Base-by-base conservation (phyloP, 2,329 filamentous ascomycete species). In the Sclerotinia borealis region DNA sequence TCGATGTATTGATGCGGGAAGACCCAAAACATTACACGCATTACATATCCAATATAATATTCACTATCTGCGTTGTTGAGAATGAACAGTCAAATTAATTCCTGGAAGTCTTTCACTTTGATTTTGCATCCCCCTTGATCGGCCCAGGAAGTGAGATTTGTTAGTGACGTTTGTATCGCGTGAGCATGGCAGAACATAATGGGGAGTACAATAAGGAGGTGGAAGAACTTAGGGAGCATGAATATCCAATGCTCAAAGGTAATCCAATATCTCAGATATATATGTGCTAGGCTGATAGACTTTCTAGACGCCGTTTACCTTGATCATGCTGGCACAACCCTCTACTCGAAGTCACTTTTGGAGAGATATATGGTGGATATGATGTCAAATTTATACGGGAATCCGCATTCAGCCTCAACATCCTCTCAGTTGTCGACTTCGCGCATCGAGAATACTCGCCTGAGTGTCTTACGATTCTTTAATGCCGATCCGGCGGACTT, bases 311-410 rank as follows among this genome's bases (percentile, higher is more conserved):
- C 67, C 10, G 64, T 71, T 19, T 98, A 97, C 75, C 87, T 98
- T 63, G 93, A 98, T 71, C 93, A 98, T 88, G 92, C 92, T 0
- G 93, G 92, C n/a, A 91, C 91, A n/a, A 93, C 93, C 0, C 80
- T 90, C 1, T 91, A 90, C 73, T 81, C 92, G 48, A 93, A 89
- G 75, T 92, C 90, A 36, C 77, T 95, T 29, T 87, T 98, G 75
- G 89, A 93, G 68, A 80, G 79, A 29, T 96, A 96, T 76, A 85
- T 62, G 58, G 48, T 58, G 29, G 90, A 95, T 65, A 88, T 97
- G 82, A 87, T 88, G 31, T 80, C 83, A 4, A 90, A 87, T 70
- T 79, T 98, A 0, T 92, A 93, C 69, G 93, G 93, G 43, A 98
- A 98, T 67, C 93, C 93, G 0, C 93, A 98, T 76, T 97, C 93